Evolutionary conservation across 192 early-diverging fungal species (phyloP).

Genomic region (Thamnidium elegans): DNA sequence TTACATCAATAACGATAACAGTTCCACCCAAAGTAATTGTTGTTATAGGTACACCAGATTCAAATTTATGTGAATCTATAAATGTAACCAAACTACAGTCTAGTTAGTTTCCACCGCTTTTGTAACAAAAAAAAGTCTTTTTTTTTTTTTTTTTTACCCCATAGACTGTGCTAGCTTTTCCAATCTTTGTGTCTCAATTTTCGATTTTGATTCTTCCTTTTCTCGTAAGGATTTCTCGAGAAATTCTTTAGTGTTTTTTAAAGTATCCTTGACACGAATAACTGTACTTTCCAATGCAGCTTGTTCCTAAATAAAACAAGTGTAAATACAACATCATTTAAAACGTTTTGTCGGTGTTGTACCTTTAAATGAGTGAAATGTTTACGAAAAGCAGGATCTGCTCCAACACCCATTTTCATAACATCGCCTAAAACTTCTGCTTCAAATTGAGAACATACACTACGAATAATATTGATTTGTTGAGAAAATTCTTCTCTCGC

Average conservation of each 20-base stretch:
- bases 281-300: constrained; percentile 33
- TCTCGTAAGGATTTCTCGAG: constrained; percentile 17
- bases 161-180: constrained; percentile 26
- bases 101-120: background rate
- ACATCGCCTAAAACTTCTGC: constrained; percentile 35
- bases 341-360: background rate
- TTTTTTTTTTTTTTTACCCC: constrained; percentile 10
- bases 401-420: constrained; percentile 31
- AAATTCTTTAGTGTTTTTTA: constrained; percentile 20
- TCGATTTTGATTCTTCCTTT: constrained; percentile 16
- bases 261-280: constrained; percentile 18
- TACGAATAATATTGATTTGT: constrained; percentile 25
- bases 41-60: constrained; percentile 20
- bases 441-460: constrained; percentile 39
- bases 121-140: background rate
- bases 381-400: constrained; percentile 36
- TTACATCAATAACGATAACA: constrained; percentile 38
- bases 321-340: background rate
- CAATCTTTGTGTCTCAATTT: constrained; percentile 19
- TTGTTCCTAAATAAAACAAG: constrained; percentile 24
- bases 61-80: constrained; percentile 32
- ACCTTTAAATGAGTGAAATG: constrained; percentile 39
- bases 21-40: constrained; percentile 35
- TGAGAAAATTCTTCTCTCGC: constrained; percentile 30
- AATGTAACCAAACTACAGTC: constrained; percentile 28